These are phyloP conservation scores for Wickerhamomyces queroliae DNA, from an alignment of 805 yeast genomes.

Conservation along the genomic window DNA sequence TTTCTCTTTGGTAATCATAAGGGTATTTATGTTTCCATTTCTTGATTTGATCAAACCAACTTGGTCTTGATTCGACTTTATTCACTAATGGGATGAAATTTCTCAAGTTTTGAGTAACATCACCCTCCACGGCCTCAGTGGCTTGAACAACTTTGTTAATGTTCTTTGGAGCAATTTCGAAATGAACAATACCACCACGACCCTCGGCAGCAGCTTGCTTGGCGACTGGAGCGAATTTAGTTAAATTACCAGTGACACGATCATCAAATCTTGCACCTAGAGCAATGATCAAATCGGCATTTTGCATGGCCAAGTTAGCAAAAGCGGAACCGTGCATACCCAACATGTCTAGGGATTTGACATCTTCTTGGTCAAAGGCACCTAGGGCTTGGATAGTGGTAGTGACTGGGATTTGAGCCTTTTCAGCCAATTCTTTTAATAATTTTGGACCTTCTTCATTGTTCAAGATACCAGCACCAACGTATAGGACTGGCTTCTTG, in stretches of 20 bases:
- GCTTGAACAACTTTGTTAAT: slow-evolving; percentile 97
- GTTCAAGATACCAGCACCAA: slow-evolving; percentile 86
- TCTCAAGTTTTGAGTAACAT: slow-evolving; percentile 74
- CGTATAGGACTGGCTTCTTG: slow-evolving; percentile 83
- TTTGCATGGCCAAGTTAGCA: slow-evolving; percentile 91
- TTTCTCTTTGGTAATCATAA: slow-evolving; percentile 73
- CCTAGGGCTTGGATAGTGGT: slow-evolving; percentile 94
- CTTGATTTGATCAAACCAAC: slow-evolving; percentile 71
- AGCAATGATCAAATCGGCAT: slow-evolving; percentile 89
- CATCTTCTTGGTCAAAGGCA: slow-evolving; percentile 87
- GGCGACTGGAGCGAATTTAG: slow-evolving; percentile 92
- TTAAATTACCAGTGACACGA: slow-evolving; percentile 86
- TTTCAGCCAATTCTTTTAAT: slow-evolving; percentile 80
- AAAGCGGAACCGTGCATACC: slow-evolving; percentile 98
- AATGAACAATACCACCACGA: slow-evolving; percentile 95
- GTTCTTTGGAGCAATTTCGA: slow-evolving; percentile 94
- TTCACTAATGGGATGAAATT: slow-evolving; percentile 66
- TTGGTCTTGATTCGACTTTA: slow-evolving; percentile 59
- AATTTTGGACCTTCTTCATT: slow-evolving; percentile 73
- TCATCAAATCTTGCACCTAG: slow-evolving; percentile 98
- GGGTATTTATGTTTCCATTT: slow-evolving; percentile 88
- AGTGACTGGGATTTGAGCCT: slow-evolving; percentile 92
- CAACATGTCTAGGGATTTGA: slow-evolving; percentile 88
- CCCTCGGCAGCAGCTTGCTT: slow-evolving; percentile 80
- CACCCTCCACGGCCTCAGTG: slow-evolving; percentile 96